Conservation (phyloP, 2,329 filamentous ascomycete species). For the Pseudofabraea citricarpa region DNA sequence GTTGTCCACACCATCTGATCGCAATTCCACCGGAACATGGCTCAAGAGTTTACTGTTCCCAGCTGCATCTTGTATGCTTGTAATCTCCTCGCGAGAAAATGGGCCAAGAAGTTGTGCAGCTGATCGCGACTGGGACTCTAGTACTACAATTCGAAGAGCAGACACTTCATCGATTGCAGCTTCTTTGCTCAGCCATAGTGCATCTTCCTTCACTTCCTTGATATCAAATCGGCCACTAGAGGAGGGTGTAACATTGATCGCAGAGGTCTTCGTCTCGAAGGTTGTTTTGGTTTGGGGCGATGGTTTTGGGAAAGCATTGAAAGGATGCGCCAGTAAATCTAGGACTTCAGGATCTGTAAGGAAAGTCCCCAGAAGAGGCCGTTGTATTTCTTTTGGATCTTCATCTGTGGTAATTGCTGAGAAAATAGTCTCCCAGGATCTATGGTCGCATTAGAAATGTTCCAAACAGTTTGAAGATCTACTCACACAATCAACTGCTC, state of each 20-base stretch:
- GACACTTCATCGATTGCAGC: slow-evolving; percentile 74
- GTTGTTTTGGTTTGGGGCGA: slow-evolving; percentile 60
- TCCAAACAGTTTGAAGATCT: slow-evolving; percentile 2
- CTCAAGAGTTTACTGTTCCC: slow-evolving; percentile 58
- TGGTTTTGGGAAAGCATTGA: slow-evolving; percentile 60
- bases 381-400: slow-evolving; percentile 52
- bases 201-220: slow-evolving; percentile 76
- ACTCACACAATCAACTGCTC: slow-evolving; percentile 76
- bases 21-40: slow-evolving; percentile 42
- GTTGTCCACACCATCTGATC: slow-evolving; percentile 26
- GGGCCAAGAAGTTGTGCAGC: slow-evolving; percentile 65
- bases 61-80: slow-evolving; percentile 70
- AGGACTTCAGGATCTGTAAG: slow-evolving; percentile 66
- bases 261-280: slow-evolving; percentile 81
- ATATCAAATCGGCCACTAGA: slow-evolving; percentile 66
- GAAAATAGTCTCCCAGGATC: slow-evolving; percentile 58
- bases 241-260: slow-evolving; percentile 74
- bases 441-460: slow-evolving; percentile 25
- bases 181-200: slow-evolving; percentile 78
- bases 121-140: slow-evolving; percentile 82
- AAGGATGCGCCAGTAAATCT: slow-evolving; percentile 62
- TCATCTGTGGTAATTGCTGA: slow-evolving; percentile 50
- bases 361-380: slow-evolving; percentile 56
- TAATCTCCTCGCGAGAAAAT: slow-evolving; percentile 72
- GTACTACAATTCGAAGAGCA: slow-evolving; percentile 71